phyloP scores from a whole-genome alignment of 2,329 filamentous ascomycete genomes.

The Zymoseptoria pseudotritici region DNA sequence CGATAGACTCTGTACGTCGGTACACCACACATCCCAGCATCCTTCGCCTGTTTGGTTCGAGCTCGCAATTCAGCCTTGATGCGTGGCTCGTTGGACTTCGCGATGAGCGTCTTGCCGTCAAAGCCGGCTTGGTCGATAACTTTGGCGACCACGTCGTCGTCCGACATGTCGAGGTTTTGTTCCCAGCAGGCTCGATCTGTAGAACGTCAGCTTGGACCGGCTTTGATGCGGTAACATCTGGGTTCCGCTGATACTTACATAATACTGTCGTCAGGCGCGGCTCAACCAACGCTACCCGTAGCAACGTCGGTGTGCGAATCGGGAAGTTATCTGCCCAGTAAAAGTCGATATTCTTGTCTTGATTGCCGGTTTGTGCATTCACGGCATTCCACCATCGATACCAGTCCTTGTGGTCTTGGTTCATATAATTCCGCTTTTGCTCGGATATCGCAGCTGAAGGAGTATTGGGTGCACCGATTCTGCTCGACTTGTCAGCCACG shows the following conservation, averaged over 20 bases:
- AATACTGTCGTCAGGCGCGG: constrained; percentile 9
- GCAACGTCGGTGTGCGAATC: constrained; percentile 15
- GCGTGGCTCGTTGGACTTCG: constrained; percentile 8
- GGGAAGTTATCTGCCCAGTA: constrained; percentile 19
- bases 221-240: neutral
- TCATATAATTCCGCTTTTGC: constrained; percentile 16
- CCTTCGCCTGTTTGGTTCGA: constrained; percentile 15
- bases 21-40: constrained; percentile 16
- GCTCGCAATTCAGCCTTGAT: constrained; percentile 16
- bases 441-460: constrained; percentile 14
- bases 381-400: constrained; percentile 20
- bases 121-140: constrained; percentile 15
- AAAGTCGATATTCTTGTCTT: constrained; percentile 15
- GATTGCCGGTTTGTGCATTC: constrained; percentile 13
- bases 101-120: constrained; percentile 8
- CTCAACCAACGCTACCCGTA: constrained; percentile 14
- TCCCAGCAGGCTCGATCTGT: constrained; percentile 19
- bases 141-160: constrained; percentile 10
- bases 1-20: constrained; percentile 18
- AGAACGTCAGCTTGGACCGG: neutral
- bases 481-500: constrained; percentile 2
- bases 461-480: constrained; percentile 17
- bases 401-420: constrained; percentile 17
- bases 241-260: constrained; percentile 4
- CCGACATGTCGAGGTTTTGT: constrained; percentile 19